A percentile compares a stretch with the other conserved stretches of the same genome.
Conservation (phyloP, 2,329 filamentous ascomycete genomes). For the Colletotrichum sublineola region DNA sequence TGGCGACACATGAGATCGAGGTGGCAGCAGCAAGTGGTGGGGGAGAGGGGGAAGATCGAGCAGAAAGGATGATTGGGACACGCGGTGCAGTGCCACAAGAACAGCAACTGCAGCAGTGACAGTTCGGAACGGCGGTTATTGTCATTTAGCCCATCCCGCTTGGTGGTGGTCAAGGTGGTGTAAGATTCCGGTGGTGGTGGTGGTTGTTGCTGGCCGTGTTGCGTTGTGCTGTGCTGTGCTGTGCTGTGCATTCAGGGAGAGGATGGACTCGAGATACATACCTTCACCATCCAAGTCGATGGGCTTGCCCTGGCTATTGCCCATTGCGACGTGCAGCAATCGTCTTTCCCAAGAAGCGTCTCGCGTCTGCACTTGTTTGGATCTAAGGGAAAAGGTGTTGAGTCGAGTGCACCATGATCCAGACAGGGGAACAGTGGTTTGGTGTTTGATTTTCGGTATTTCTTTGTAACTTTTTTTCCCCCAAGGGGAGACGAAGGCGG, state of each 20-base stretch:
- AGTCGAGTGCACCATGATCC: constrained; percentile 40
- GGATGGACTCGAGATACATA: constrained; percentile 59
- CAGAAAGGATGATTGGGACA: neutral
- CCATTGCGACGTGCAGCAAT: constrained; percentile 70
- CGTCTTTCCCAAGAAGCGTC: constrained; percentile 37
- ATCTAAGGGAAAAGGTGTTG: constrained; percentile 34
- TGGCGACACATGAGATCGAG: constrained; percentile 2
- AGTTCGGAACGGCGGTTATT: neutral
- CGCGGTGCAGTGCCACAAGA: constrained; percentile 8
- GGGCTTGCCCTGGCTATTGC: constrained; percentile 94
- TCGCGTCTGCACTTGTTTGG: constrained; percentile 41
- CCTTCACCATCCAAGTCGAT: constrained; percentile 94
- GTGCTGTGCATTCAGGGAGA: constrained; percentile 15
- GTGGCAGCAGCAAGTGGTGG: neutral
- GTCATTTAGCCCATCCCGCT: neutral
- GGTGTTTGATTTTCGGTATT: neutral
- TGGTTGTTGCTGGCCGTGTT: neutral
- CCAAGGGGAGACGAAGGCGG: constrained; percentile 11
- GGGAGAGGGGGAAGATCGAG: neutral
- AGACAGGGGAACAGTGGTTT: constrained; percentile 27
- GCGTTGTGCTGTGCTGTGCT: neutral
- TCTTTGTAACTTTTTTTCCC: neutral
- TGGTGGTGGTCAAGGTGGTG: neutral
- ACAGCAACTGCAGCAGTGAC: constrained; percentile 2
- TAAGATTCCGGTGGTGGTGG: neutral